Base-by-base conservation (phyloP, 192 early-diverging fungal species). In the Linnemannia schmuckeri region DNA sequence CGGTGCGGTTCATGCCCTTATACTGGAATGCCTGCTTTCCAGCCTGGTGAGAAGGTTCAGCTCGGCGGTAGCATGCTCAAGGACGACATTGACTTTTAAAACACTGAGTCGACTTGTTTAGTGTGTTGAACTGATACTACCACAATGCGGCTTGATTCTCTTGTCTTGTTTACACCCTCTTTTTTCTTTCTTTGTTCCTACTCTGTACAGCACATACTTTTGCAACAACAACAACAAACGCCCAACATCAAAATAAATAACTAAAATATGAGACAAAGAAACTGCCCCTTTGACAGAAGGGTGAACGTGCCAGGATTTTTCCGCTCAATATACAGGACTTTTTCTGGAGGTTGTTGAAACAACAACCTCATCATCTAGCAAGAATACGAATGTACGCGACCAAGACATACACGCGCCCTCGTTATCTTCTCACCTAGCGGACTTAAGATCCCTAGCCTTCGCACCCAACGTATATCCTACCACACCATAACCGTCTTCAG, bases 1-100 rank as follows among this genome's bases (percentile, higher is more conserved):
- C 93, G 98, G 42, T 99, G 98, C 90, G 91, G 94, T 41, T 95
- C 94, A 38, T 99, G 98, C 89, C 98, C 98, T 47, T 99, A 98
- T 80, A 88, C 97, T 44, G 98, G 98, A 38, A 97, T 98, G 96
- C 98, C 98, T 38, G 95, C 97, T 17, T 99, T 99, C 90, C 93
- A 96, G 82, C 96, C 97, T 3, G 98, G 98, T 42, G 97, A 99
- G 82, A 96, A 97, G 88, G 94, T 99, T 70, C 90, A 92, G 17
- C 91, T 99, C 33, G 95, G 93, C 38, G 98, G 98, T n/a, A 92
- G 91, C 77, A 87, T 94, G 84, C 85, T 94, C 79, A 90, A 92
- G 66, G 94, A 95, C 76, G 94, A 95, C 81, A 87, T 95, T 76
- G 90, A 90, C 47, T 80, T 86, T 75, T 91, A 85, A 89, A 54